phyloP scores from a whole-genome alignment of 2,329 filamentous ascomycete genomes.

The Sodiomyces alkalinus region DNA sequence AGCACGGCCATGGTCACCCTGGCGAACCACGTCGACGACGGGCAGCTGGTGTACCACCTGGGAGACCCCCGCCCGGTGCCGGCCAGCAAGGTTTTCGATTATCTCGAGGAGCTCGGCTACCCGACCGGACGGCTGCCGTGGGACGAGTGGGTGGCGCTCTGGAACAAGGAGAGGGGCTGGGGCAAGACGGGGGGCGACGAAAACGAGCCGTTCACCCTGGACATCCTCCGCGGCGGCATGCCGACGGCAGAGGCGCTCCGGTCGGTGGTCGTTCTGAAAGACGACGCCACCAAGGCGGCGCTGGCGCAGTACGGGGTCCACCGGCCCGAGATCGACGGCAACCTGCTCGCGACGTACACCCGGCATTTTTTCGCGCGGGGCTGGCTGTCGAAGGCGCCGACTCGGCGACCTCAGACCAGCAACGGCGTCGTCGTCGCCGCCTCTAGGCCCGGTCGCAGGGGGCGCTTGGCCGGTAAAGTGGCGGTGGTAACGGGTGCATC shows the following conservation, averaged over 20 bases:
- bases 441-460: no score
- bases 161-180: conserved; percentile 54
- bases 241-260: conserved; percentile 56
- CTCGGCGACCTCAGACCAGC: conserved; percentile 21
- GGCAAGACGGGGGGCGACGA: conserved; percentile 43
- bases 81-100: conserved; percentile 49
- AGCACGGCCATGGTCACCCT: conserved; percentile 59
- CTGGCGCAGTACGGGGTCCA: conserved; percentile 36
- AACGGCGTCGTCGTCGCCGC: no score
- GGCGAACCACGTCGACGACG: conserved; percentile 43
- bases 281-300: conserved; percentile 48
- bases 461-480: conserved; percentile 51
- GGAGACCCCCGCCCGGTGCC: conserved; percentile 57
- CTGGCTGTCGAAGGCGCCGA: conserved; percentile 54
- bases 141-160: conserved; percentile 60
- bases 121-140: conserved; percentile 49
- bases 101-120: conserved; percentile 53
- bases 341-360: conserved; percentile 62
- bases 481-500: conserved; percentile 68
- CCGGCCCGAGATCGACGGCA: conserved; percentile 52
- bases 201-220: conserved; percentile 60
- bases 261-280: conserved; percentile 59
- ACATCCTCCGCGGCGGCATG: conserved; percentile 70
- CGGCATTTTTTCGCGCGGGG: conserved; percentile 69
- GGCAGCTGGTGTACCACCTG: conserved; percentile 56